These are phyloP conservation scores for Coemansia nantahalensis DNA, from an alignment of 192 early-diverging fungal genomes.

Conservation along the genomic window DNA sequence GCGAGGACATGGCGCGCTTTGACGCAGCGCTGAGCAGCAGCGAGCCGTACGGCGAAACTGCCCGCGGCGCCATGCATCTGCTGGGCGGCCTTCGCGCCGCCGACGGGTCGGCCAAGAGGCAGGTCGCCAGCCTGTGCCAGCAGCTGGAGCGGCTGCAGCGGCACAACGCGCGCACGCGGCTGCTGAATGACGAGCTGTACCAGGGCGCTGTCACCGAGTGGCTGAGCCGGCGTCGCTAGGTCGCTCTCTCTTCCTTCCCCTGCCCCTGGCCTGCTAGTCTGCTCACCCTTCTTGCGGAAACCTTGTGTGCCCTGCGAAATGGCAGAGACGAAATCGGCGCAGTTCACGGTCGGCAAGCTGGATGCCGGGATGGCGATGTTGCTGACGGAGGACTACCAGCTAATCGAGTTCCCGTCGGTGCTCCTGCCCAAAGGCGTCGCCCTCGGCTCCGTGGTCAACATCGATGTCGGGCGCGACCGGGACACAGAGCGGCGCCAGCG, in stretches of 20 bases:
- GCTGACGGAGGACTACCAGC: conserved; percentile 95
- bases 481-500: conserved; percentile 80
- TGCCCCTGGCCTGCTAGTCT: no score
- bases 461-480: conserved; percentile 88
- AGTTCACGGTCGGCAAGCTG: conserved; percentile 89
- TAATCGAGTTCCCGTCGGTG: conserved; percentile 96
- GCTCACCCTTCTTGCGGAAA: no score
- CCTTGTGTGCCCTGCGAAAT: conserved; percentile 22
- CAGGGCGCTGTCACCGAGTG: conserved; percentile 46
- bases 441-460: conserved; percentile 94
- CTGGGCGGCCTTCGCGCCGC: conserved; percentile 13
- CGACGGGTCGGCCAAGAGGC: conserved; percentile 21
- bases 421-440: conserved; percentile 92
- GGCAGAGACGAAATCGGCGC: conserved; percentile 39
- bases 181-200: conserved; percentile 55
- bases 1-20: conserved; percentile 25
- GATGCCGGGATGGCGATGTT: conserved; percentile 90
- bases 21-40: conserved; percentile 12
- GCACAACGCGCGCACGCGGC: conserved; percentile 41
- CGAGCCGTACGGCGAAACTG: conserved; percentile 22
- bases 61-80: conserved; percentile 12
- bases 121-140: conserved; percentile 28
- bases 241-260: no score
- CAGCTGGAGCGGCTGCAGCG: conserved; percentile 41
- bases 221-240: conserved; percentile 18